phyloP scores from a whole-genome alignment of 805 yeast species.

The Ogataea wickerhamii region DNA sequence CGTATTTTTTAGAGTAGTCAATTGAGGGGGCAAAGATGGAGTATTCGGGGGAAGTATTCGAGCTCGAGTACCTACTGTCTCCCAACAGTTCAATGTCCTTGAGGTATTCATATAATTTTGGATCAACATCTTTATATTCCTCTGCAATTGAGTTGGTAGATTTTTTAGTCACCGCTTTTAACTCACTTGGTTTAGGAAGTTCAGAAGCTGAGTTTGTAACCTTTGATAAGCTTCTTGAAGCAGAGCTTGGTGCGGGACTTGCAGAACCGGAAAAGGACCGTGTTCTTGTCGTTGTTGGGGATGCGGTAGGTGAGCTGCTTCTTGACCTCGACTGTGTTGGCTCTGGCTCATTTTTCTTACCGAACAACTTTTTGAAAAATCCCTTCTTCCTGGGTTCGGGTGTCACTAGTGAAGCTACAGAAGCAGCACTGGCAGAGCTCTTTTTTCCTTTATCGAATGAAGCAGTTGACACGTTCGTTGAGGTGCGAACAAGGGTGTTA shows the following conservation, averaged over 20 bases:
- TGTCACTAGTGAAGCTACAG: neutral
- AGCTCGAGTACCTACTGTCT: conserved; percentile 1
- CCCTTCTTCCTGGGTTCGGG: conserved; percentile 16
- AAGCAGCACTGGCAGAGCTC: conserved; percentile 1
- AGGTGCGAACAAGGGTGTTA: conserved; percentile 21
- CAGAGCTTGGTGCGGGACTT: neutral
- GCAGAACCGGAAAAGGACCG: neutral
- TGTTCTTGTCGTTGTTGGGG: conserved; percentile 1
- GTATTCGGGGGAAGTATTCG: conserved; percentile 3
- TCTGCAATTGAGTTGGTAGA: conserved; percentile 8
- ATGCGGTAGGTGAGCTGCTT: conserved; percentile 5
- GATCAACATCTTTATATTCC: conserved; percentile 36
- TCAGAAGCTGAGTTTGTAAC: neutral
- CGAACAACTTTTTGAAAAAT: conserved; percentile 24
- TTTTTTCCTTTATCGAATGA: conserved; percentile 10
- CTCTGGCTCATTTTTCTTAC: conserved; percentile 18
- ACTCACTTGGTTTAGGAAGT: neutral
- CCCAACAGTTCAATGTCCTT: conserved; percentile 25
- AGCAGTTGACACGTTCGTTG: conserved; percentile 27
- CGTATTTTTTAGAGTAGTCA: conserved; percentile 29
- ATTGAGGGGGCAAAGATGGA: conserved; percentile 26
- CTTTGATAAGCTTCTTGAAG: neutral
- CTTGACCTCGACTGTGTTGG: conserved; percentile 9
- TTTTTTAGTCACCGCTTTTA: no score
- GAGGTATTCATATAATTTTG: conserved; percentile 45